Percentiles rank a stretch among this genome's conserved stretches.
These are phyloP conservation scores for Xylaria sp. DNA, from an alignment of 2,329 filamentous ascomycete genomes.

Conservation along the genomic window DNA sequence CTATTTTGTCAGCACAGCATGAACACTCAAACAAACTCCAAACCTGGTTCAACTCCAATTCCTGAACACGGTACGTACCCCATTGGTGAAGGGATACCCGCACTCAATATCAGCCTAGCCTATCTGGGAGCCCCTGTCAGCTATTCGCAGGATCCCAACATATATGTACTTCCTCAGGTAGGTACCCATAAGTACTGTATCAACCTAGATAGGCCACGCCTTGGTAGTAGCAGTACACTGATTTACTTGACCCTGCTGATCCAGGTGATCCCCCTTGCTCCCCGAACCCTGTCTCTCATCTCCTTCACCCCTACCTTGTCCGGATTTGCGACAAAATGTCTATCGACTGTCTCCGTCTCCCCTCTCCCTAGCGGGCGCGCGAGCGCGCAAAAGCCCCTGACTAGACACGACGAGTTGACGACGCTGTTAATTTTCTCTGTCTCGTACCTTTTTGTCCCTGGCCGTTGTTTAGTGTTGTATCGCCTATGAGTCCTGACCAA, in stretches of 20 bases:
- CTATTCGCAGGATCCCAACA: background rate
- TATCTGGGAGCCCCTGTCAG: background rate
- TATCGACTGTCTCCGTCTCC: background rate
- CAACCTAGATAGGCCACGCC: background rate
- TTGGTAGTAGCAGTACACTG: background rate
- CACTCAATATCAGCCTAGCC: background rate
- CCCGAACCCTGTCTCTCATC: slow-evolving; percentile 26
- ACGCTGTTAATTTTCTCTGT: background rate
- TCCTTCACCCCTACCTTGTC: slow-evolving; percentile 12
- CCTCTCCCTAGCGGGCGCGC: background rate
- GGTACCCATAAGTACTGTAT: background rate
- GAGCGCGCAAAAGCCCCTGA: background rate
- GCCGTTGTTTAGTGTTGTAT: background rate
- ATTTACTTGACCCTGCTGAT: background rate
- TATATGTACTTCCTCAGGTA: background rate
- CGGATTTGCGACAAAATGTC: background rate
- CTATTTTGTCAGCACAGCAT: background rate
- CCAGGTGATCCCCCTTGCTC: background rate
- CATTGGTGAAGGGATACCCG: background rate
- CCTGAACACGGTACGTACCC: background rate
- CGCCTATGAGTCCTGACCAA: background rate
- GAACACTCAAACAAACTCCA: background rate
- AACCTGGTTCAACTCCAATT: background rate
- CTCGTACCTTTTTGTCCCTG: background rate
- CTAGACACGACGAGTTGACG: background rate